These are phyloP conservation scores for Vigna radiata DNA, from an alignment of 306 rosid genomes.

Conservation along the genomic window DNA sequence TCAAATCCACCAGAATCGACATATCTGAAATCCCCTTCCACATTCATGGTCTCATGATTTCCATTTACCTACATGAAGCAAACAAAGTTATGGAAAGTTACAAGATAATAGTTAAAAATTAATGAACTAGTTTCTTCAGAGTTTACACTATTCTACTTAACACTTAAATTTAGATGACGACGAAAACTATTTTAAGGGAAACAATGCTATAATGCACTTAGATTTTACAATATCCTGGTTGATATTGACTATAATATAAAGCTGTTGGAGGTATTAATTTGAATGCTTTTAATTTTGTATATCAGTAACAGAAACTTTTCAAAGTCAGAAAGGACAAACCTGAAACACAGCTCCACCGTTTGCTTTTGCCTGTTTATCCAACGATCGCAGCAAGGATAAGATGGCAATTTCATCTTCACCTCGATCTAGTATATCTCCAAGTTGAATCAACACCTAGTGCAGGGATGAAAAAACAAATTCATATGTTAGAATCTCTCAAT, in stretches of 20 bases:
- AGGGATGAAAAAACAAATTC: constrained; percentile 4
- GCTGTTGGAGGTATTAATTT: constrained; percentile 4
- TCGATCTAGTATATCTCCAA: constrained; percentile 94
- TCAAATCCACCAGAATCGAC: constrained; percentile 81
- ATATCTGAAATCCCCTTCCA: constrained; percentile 95
- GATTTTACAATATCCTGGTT: constrained; percentile 6
- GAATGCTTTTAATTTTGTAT: constrained; percentile 1
- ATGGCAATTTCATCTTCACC: constrained; percentile 97
- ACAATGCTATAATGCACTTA: neutral
- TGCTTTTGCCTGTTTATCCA: constrained; percentile 83
- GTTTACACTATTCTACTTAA: constrained; percentile 17
- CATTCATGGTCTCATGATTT: constrained; percentile 95
- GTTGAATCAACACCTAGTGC: constrained; percentile 83
- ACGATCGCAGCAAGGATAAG: constrained; percentile 82
- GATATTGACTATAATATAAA: neutral
- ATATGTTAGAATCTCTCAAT: neutral
- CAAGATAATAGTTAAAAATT: neutral
- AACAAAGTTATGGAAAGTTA: constrained; percentile 9
- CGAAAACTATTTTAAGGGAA: constrained; percentile 3
- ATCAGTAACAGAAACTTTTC: constrained; percentile 4
- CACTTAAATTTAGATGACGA: neutral
- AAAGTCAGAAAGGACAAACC: constrained; percentile 60
- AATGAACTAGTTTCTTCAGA: constrained; percentile 1
- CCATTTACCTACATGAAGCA: constrained; percentile 73
- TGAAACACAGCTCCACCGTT: constrained; percentile 96